Base-by-base conservation (phyloP, 495 filamentous ascomycete genomes). In the Symbiotaphrina buchneri region DNA sequence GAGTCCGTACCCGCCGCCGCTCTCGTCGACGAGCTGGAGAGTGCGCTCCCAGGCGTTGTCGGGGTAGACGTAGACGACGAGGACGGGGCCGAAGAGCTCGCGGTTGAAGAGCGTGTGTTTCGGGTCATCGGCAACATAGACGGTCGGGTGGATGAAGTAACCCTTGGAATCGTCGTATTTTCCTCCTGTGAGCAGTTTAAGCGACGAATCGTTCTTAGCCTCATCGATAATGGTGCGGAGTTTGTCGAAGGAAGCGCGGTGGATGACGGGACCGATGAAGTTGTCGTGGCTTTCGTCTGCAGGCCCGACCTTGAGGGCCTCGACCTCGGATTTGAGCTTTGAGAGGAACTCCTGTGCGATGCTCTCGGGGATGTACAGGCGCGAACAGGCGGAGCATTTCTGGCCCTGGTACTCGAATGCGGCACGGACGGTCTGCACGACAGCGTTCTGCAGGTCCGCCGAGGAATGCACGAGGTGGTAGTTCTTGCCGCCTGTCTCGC, bases 321-420 rank as follows among this genome's bases (percentile, higher is more conserved):
- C 51, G 25, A 69, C 71, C 51, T 83, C 71, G 10, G 58, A 50
- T 16, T 71, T 62, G 10, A 91, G 47, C 27, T 58, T 49, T 27
- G 54, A 44, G 34, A 65, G 55, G 53, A 85, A 81, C 30, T 65
- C 51, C 6, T 70, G 63, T 52, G 73, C 74, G 26, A 79, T 48
- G 0, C 74, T 80, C 37, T 61, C 52, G 0, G 80, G 68, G 5
- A 90, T 59, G 44, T 87, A 90, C 10, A 68, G 37, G 10, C 80
- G 65, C 28, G 77, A 84, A 1, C 73, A 77, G 27, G 80, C 80
- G 41, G 70, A 77, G 54, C 80, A 90, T 49, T 90, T 91, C 49
- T 91, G 81, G 15, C 81, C 81, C 47, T 83, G 76, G 46, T 78
- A 91, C 52, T 91, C 81, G 43, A 90, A 91, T 5, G 81, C 73